phyloP scores from a whole-genome alignment of 495 filamentous ascomycete species.

The Cudoniella acicularis region DNA sequence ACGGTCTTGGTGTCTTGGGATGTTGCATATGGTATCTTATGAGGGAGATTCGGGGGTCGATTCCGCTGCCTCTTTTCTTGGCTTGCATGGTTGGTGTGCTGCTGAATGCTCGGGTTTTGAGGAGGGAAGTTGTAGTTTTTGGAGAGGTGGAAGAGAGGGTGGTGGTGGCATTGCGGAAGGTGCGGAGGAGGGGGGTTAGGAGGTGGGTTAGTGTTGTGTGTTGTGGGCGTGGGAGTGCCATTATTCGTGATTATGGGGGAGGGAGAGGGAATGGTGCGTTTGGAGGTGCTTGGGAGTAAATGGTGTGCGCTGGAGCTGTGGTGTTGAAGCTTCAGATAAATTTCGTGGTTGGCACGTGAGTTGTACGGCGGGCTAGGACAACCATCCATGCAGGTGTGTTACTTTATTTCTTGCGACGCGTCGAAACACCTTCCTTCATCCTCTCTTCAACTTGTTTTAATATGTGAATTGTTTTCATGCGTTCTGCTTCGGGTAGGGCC shows the following conservation, averaged over 20 bases:
- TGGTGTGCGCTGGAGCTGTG: background rate
- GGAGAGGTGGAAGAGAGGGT: background rate
- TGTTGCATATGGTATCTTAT: conserved; percentile 29
- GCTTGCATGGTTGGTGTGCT: conserved; percentile 6
- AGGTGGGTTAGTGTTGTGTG: conserved; percentile 9
- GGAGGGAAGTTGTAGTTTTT: background rate
- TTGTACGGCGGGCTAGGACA: background rate
- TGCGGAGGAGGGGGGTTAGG: conserved; percentile 17
- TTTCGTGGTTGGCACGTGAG: background rate
- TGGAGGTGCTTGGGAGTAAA: background rate
- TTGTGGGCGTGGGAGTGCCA: background rate
- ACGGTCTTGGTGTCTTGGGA: conserved; percentile 41
- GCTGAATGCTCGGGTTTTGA: conserved; percentile 3
- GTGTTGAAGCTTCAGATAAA: background rate
- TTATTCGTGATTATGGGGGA: background rate
- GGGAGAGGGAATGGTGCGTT: background rate
- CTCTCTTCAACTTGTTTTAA: too few species aligned
- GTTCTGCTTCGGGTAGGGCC: too few species aligned
- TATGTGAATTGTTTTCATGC: too few species aligned
- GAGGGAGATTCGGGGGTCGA: conserved; percentile 20
- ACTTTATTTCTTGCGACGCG: too few species aligned
- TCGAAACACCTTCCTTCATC: too few species aligned
- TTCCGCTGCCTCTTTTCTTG: conserved; percentile 7
- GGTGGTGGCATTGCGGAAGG: conserved; percentile 19
- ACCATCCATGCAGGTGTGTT: too few species aligned